Evolutionary conservation across 805 yeast genomes (phyloP), one percentile per base, ranked within the genome.

Genomic region (Yamadazyma sp.): DNA sequence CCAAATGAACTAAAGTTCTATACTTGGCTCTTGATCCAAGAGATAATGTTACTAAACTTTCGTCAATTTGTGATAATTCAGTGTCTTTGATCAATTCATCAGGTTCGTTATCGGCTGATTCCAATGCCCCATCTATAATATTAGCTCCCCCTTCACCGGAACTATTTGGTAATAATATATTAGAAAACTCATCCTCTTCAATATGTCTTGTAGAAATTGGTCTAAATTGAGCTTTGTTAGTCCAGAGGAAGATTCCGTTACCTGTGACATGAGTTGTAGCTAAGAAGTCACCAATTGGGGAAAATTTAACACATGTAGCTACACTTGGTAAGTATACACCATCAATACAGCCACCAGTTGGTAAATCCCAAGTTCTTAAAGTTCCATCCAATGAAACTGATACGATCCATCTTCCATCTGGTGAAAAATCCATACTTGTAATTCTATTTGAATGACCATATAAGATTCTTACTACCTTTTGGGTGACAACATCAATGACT

Each of bases 321-420:
- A 88, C 89, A 47, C 72, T 77, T 1, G 82, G 78, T 17, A 93
- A 72, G 35, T 68, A 64, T 12, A 91, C 80, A 43, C 96, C 97
- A 63, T 93, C 98, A 38, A 93, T 87, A 59, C 98, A 91, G 1
- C 89, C 86, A 31, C 98, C 98, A 1, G 96, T 84, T 27, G 98
- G 98, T 40, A 93, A 73, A 58, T 93, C 98, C 98, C 98, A 93
- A 0, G 96, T 87, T 52, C 98, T 76, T 31, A 93, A 69, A 0
- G 98, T 88, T 2, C 86, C 73, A 55, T 93, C 99, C 41, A 88
- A 67, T 1, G 88, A 74, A 1, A 86, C 80, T 16, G 93, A 78
- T 7, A 93, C 80, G 23, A 93, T 65, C 97, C 98, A 93, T 56
- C 97, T 78, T 23, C 97, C 98, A 56, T 89, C 91, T 4, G 96